These are phyloP conservation scores for Didymosphaeria variabile DNA, from an alignment of 2,329 filamentous ascomycete species.

Conservation along the genomic window DNA sequence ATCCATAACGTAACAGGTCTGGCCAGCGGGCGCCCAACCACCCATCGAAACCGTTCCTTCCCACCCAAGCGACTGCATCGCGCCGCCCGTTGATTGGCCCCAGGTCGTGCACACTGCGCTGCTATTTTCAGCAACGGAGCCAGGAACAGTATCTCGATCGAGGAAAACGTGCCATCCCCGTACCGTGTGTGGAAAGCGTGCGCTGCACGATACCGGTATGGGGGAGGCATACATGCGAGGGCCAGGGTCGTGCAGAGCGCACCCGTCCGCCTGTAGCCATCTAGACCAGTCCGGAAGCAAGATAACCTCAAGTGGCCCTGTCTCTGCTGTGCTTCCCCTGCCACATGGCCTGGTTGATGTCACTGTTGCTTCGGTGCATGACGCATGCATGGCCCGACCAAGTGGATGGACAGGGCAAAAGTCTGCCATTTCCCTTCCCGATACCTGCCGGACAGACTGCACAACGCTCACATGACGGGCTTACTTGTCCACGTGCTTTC, in stretches of 20 bases:
- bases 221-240: constrained; percentile 6
- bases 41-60: neutral
- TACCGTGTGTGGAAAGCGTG: constrained; percentile 6
- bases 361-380: constrained; percentile 4
- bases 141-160: constrained; percentile 5
- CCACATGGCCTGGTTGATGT: constrained; percentile 8
- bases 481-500: constrained; percentile 4
- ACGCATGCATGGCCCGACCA: neutral
- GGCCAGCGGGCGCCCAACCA: neutral
- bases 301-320: constrained; percentile 18
- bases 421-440: neutral
- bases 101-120: neutral
- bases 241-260: neutral
- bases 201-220: constrained; percentile 1
- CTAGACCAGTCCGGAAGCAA: constrained; percentile 18
- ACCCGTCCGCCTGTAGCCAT: constrained; percentile 7
- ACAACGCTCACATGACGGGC: neutral
- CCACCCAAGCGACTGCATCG: neutral
- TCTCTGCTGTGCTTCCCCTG: neutral
- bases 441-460: neutral
- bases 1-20: constrained; percentile 10
- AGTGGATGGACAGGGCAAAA: neutral
- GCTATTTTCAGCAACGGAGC: constrained; percentile 5
- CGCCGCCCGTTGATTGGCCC: neutral
- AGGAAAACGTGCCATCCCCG: constrained; percentile 6